Evolutionary conservation across 1,284 basidiomycete species (phyloP), one percentile per base, ranked within the genome.

Genomic region (Ustilago bromivora): DNA sequence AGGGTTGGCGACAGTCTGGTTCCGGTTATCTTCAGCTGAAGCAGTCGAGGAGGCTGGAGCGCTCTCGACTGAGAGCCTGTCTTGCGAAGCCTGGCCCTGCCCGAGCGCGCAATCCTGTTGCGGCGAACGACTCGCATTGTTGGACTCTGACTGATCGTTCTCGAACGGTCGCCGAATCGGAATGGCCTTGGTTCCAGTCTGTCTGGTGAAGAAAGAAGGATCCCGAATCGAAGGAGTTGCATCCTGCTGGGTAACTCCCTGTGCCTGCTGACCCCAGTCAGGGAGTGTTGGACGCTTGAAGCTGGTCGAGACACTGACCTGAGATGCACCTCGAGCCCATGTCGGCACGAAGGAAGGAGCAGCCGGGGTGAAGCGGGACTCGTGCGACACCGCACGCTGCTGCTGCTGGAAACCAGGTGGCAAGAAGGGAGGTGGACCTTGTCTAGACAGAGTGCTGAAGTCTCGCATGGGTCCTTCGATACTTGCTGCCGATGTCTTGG

Each of bases 301-400:
- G 38, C 71, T 61, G 9, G 62, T 61, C 12, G 58, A 61, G 0
- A 57, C 61, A 17, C 65, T 54, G 8, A 72, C 60, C 9, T 28
- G 36, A 15, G 41, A 52, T n/a, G 49, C 31, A 15, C 43, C 40
- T 17, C 51, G 63, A 1, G 74, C 77, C 76, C 78, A 77, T 0
- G 80, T 75, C 2, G 82, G 82, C 12, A 70, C 71, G 40, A 83
- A 83, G 4, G 77, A 63, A 4, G 77, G 79, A 6, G 79, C 81
- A n/a, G 77, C 54, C 9, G 77, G 61, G 7, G 74, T 73, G 57
- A 80, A 77, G 6, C 61, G 57, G 9, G 71, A 71, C 3, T 66
- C 76, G 8, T 71, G 65, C 3, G 71, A 78, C 4, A 70, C 67
- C 10, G 71, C 57, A 12, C 71, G 66, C 40, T 62, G 70, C 59